Conservation (phyloP, 768 basidiomycete species). For the Serendipita indica region DNA sequence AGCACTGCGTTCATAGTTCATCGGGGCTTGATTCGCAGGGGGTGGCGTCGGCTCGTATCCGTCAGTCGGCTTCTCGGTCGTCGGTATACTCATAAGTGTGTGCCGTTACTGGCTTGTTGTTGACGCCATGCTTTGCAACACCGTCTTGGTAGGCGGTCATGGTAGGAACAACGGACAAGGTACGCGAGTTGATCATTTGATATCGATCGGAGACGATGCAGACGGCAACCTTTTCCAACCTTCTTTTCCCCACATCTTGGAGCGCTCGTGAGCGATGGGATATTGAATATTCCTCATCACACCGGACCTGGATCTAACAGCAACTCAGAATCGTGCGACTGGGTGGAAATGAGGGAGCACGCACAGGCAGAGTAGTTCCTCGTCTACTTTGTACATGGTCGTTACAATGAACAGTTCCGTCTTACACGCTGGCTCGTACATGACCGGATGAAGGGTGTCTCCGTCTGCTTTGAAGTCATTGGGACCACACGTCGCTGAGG, state of each 20-base stretch:
- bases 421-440: slow-evolving; percentile 77
- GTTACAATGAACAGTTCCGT: slow-evolving; percentile 95
- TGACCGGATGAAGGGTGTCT: slow-evolving; percentile 79
- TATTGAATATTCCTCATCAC: slow-evolving; percentile 22
- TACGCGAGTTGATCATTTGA: slow-evolving; percentile 17
- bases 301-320: slow-evolving; percentile 17
- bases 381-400: slow-evolving; percentile 93
- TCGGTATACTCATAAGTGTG: slow-evolving; percentile 64
- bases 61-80: too few species aligned
- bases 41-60: too few species aligned
- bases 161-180: not conserved
- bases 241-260: slow-evolving; percentile 18
- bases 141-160: slow-evolving; percentile 7
- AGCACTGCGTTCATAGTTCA: too few species aligned
- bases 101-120: slow-evolving; percentile 55
- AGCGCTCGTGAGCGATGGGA: slow-evolving; percentile 17
- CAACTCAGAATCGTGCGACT: slow-evolving; percentile 13
- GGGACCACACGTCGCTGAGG: slow-evolving; percentile 89
- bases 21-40: too few species aligned
- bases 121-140: slow-evolving; percentile 46
- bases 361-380: slow-evolving; percentile 2
- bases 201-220: slow-evolving; percentile 19
- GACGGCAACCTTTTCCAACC: slow-evolving; percentile 21
- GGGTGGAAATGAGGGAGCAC: not conserved
- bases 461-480: slow-evolving; percentile 72